phyloP scores from a whole-genome alignment of 106 monocot species.

The Cymbidium sinense region DNA sequence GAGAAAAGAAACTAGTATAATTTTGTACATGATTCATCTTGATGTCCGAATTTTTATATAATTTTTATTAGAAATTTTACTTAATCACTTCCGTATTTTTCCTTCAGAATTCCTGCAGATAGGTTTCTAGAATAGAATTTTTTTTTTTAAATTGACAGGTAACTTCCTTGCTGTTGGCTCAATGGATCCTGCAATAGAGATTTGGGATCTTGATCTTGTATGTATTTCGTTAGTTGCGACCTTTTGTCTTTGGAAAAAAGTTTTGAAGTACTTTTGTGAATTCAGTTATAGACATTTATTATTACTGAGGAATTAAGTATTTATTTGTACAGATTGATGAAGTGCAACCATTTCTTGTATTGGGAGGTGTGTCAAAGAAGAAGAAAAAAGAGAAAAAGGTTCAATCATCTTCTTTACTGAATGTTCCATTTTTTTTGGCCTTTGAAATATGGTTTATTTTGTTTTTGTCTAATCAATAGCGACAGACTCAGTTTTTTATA shows the following conservation, averaged over 20 bases:
- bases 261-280: background rate
- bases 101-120: background rate
- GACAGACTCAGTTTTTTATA: too few species aligned
- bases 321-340: constrained; percentile 61
- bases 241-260: background rate
- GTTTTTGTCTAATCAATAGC: too few species aligned
- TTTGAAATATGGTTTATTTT: background rate
- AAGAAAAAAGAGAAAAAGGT: constrained; percentile 59
- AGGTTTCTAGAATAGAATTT: background rate
- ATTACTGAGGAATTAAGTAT: constrained; percentile 1
- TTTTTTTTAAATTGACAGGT: constrained; percentile 32
- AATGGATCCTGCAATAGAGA: constrained; percentile 87
- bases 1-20: background rate
- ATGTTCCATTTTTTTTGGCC: background rate
- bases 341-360: constrained; percentile 51
- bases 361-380: constrained; percentile 65
- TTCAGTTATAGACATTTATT: background rate
- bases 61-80: background rate
- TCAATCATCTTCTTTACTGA: background rate
- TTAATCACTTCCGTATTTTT: background rate
- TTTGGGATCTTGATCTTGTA: constrained; percentile 96
- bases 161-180: constrained; percentile 89
- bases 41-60: background rate
- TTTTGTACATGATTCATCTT: background rate
- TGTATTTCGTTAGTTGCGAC: constrained; percentile 5